Evolutionary conservation across 1,284 basidiomycete species (phyloP).

Genomic region (Marasmius oreades): DNA sequence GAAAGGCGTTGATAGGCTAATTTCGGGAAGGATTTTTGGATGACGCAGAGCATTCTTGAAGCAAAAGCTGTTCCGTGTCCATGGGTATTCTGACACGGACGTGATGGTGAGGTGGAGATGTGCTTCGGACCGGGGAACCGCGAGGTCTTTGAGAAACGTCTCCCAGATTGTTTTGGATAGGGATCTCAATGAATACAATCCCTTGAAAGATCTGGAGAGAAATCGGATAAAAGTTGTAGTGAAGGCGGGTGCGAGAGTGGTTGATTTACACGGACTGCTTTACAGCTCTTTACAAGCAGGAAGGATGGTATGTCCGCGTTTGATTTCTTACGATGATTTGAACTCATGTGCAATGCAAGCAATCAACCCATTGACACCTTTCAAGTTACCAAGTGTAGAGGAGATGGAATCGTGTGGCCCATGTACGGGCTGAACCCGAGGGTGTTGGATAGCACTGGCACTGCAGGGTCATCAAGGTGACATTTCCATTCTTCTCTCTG

Average conservation of each 20-base stretch:
- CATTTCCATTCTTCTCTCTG: too few species aligned
- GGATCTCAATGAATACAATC: neutral
- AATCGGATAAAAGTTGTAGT: slow-evolving; percentile 1
- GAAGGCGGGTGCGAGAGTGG: neutral
- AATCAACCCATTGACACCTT: too few species aligned
- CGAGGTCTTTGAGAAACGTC: neutral
- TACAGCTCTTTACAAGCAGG: too few species aligned
- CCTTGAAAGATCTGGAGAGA: neutral
- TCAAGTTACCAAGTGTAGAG: too few species aligned
- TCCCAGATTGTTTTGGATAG: neutral
- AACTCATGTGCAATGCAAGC: too few species aligned
- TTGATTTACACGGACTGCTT: neutral
- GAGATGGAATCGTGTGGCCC: too few species aligned
- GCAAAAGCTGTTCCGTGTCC: neutral
- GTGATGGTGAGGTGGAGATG: neutral
- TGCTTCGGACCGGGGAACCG: neutral
- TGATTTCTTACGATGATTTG: too few species aligned
- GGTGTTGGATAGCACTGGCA: too few species aligned
- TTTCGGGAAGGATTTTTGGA: neutral
- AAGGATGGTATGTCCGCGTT: too few species aligned
- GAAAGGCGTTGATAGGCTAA: neutral
- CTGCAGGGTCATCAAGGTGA: too few species aligned
- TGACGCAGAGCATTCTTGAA: neutral
- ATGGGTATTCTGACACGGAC: neutral
- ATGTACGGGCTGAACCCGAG: too few species aligned